Base-by-base conservation (phyloP, 1,139 yeast genomes). In the Hansenula sp. region DNA sequence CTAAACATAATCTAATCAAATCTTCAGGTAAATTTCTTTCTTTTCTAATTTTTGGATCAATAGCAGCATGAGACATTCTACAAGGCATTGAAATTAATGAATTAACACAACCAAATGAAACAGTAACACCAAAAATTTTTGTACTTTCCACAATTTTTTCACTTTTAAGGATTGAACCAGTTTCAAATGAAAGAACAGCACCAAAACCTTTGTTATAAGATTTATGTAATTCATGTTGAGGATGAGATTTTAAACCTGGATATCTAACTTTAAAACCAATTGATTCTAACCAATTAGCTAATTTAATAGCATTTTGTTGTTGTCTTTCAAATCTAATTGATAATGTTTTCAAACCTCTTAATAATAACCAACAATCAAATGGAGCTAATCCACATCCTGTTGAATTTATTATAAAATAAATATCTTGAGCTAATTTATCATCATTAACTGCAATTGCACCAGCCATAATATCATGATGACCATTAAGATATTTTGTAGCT, bases 391-490 rank as follows among this genome's bases (percentile, higher is more conserved):
- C 97, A 48, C 92, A 81, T 11, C 97, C 97, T 10, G 90, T 83
- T 28, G 96, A 82, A 62, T 89, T 89, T 56, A 89, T 82, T 21
- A 87, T 85, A 61, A 75, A 84, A 60, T 76, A 86, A 13, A 89
- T 56, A 42, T 76, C 71, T 45, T 85, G 82, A 9, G 90, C 92
- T 43, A 89, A 66, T 44, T 71, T 68, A 25, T 74, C 63, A 37
- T 72, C 71, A 48, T 84, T 73, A 19, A 85, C 80, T 24, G 95
- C 95, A 45, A 89, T 70, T 17, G 85, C 79, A 41, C 97, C 97
- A 16, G 96, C 96, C 97, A 89, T 89, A 55, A 89, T 79, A 61
- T 89, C 97, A 62, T 89, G 97, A 61, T 89, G 97, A 11, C 97
- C 97, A 56, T 88, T 86, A 50, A 89, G 69, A 59, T 86, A 89